A percentile compares a stretch with the other conserved stretches of the same genome.
Conservation (phyloP, 2,329 filamentous ascomycete genomes). For the Penicillium sp. region DNA sequence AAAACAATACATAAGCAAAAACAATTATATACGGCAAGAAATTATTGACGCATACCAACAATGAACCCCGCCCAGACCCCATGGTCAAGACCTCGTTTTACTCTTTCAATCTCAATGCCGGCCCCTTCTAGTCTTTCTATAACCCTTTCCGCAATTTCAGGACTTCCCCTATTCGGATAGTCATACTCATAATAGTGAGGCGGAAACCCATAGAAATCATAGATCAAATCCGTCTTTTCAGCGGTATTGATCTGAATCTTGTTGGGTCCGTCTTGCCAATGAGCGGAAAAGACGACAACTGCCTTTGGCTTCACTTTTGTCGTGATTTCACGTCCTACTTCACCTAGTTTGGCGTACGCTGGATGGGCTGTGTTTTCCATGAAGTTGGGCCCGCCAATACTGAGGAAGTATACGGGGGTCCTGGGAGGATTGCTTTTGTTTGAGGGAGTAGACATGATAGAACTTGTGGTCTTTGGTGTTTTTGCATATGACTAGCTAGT, state of each 20-base stretch:
- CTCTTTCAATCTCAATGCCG: conserved; percentile 57
- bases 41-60: conserved; percentile 33
- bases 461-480: background rate
- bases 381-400: conserved; percentile 40
- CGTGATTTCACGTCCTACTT: conserved; percentile 67
- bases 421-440: conserved; percentile 11
- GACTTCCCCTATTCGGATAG: conserved; percentile 62
- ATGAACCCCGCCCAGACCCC: conserved; percentile 70
- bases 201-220: conserved; percentile 73
- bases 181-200: conserved; percentile 63
- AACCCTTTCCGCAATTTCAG: conserved; percentile 57
- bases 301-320: conserved; percentile 66
- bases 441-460: background rate
- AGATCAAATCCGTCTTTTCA: conserved; percentile 63
- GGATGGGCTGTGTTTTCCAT: conserved; percentile 50
- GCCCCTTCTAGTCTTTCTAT: conserved; percentile 52
- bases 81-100: conserved; percentile 66
- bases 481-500: background rate
- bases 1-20: background rate
- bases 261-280: conserved; percentile 62
- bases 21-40: conserved; percentile 7
- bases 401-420: conserved; percentile 53
- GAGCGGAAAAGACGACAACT: conserved; percentile 71
- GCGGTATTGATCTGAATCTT: conserved; percentile 64
- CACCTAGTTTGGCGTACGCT: conserved; percentile 60